These are phyloP conservation scores for Plantago major DNA, from an alignment of 257 asterid species.

Conservation along the genomic window DNA sequence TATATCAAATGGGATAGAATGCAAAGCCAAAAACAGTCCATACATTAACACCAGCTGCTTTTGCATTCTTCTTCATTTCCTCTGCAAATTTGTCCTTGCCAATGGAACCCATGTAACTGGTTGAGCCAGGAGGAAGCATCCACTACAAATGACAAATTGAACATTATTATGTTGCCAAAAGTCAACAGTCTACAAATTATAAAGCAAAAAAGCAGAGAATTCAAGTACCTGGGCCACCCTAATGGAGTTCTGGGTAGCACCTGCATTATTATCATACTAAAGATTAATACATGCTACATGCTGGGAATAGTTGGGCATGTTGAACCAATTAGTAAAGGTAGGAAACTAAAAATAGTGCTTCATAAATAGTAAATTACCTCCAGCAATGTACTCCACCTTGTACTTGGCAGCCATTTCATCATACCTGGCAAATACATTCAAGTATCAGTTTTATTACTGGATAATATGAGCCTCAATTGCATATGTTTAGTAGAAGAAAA, in stretches of 20 bases:
- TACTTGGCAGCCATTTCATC: slow-evolving; percentile 62
- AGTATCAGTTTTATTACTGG: not conserved
- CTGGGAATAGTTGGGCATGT: not conserved
- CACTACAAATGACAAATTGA: slow-evolving; percentile 25
- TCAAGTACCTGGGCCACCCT: slow-evolving; percentile 67
- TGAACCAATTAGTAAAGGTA: not conserved
- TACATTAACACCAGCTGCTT: slow-evolving; percentile 74
- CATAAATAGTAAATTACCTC: slow-evolving; percentile 45
- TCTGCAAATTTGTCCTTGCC: slow-evolving; percentile 83
- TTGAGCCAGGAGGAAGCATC: slow-evolving; percentile 64
- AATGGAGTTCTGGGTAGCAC: slow-evolving; percentile 80
- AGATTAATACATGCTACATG: slow-evolving; percentile 1
- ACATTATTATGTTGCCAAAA: not conserved
- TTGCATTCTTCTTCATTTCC: slow-evolving; percentile 82
- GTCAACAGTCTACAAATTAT: not conserved
- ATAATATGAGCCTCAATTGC: too few relatives aligned
- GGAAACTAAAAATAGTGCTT: not conserved
- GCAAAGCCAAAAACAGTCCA: slow-evolving; percentile 14
- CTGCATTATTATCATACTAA: slow-evolving; percentile 31
- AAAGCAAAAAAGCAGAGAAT: slow-evolving; percentile 12
- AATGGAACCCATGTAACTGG: slow-evolving; percentile 64
- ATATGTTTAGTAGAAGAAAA: too few relatives aligned
- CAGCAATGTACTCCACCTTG: slow-evolving; percentile 80
- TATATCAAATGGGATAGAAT: not conserved
- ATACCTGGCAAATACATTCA: slow-evolving; percentile 46